Conservation (phyloP, 208 protist genomes). For the Acanthamoeba sp. region DNA sequence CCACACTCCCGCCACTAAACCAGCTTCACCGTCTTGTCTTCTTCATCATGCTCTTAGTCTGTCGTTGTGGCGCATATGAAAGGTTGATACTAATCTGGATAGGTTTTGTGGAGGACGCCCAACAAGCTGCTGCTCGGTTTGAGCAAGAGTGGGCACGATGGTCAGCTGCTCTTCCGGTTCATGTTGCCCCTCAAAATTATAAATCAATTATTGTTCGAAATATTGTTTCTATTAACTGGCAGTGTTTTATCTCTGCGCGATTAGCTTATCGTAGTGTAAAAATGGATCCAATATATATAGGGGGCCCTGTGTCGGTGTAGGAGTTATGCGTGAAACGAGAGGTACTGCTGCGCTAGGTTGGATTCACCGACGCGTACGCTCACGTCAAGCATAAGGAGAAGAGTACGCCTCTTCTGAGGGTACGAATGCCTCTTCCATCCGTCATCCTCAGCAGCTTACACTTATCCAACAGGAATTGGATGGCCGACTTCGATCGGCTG, state of each 20-base stretch:
- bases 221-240: no score
- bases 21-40: no score
- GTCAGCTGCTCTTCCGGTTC: not conserved
- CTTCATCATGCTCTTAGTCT: no score
- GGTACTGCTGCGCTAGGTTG: not conserved
- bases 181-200: no score
- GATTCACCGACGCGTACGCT: slow-evolving; percentile 13
- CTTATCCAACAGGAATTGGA: not conserved
- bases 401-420: not conserved
- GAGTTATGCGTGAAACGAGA: slow-evolving; percentile 20
- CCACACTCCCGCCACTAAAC: not conserved
- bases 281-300: not conserved
- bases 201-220: no score
- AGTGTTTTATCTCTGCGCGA: no score
- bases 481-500: not conserved
- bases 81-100: no score
- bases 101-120: not conserved
- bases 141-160: not conserved
- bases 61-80: no score
- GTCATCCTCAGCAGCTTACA: no score
- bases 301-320: not conserved
- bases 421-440: no score
- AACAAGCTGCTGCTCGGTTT: not conserved
- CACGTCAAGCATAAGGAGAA: slow-evolving; percentile 42
- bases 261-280: no score